These are phyloP conservation scores for Neonectria faginata DNA, from an alignment of 2,329 filamentous ascomycete species.

Conservation along the genomic window DNA sequence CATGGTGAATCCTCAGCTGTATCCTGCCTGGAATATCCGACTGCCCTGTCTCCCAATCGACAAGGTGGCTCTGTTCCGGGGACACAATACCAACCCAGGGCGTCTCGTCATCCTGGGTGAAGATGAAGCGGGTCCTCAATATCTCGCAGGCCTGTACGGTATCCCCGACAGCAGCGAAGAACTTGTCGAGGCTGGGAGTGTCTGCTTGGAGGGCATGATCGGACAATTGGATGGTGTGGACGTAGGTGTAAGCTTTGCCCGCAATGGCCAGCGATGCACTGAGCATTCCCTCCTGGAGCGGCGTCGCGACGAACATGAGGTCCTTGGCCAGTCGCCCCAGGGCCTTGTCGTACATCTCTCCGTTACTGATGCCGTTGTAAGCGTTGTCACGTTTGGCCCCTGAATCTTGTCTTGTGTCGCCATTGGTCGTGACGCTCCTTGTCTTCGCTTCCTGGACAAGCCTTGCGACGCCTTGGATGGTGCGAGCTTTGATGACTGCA, in stretches of 20 bases:
- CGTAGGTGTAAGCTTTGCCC: slow-evolving; percentile 39
- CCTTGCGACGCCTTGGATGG: slow-evolving; percentile 34
- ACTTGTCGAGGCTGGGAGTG: slow-evolving; percentile 23
- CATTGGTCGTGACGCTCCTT: slow-evolving; percentile 15
- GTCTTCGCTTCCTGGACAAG: slow-evolving; percentile 28
- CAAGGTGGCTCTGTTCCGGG: slow-evolving; percentile 35
- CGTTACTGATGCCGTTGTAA: background rate
- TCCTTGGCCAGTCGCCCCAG: slow-evolving; percentile 32
- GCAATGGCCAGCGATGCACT: slow-evolving; percentile 32
- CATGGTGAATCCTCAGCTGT: slow-evolving; percentile 39
- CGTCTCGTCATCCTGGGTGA: slow-evolving; percentile 35
- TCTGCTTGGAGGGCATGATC: slow-evolving; percentile 27
- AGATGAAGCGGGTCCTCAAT: slow-evolving; percentile 39
- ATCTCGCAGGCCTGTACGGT: slow-evolving; percentile 43
- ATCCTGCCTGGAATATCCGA: slow-evolving; percentile 7
- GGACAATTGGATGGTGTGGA: slow-evolving; percentile 39
- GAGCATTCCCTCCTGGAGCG: slow-evolving; percentile 44
- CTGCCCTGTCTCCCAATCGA: slow-evolving; percentile 22
- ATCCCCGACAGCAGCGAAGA: slow-evolving; percentile 37
- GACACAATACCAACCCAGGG: slow-evolving; percentile 44
- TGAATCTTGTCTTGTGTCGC: background rate
- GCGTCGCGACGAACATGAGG: slow-evolving; percentile 42
- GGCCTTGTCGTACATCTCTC: slow-evolving; percentile 14
- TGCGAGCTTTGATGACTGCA: slow-evolving; percentile 40
- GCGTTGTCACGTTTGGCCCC: background rate